Base-by-base conservation (phyloP, 176 grass and related monocot genomes). In the Secale cereale region DNA sequence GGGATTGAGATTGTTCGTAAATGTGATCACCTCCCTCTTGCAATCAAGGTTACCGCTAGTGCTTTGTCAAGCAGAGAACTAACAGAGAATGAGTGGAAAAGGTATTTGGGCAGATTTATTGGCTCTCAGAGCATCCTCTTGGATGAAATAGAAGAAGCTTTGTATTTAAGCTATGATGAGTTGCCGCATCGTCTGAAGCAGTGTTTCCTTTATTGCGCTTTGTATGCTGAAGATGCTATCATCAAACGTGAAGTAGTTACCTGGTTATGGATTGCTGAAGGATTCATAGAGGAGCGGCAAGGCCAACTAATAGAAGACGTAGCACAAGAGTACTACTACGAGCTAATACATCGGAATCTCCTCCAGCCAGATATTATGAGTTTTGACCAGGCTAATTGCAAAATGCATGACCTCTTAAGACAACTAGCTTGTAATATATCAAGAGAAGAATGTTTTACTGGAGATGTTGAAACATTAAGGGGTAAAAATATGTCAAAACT, bases 141-240 rank as follows among this genome's bases (percentile, higher is more conserved):
- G 0, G 36, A 82, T 36, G 78, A 82, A 16, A n/a, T 69, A 31
- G 68, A 59, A 39, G 61, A n/a, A 7, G 86, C 70, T 36, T 31
- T 88, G 13, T 88, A 82, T 62, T 36, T 88, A 25, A 88, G 78
- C 25, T 88, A 88, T 64, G 73, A 83, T 22, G 79, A 88, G 70
- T 40, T 88, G 6, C 73, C 80, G 17, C 60, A 46, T 0, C 70
- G 79, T 43, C 19, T 88, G 22, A 88, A 83, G 27, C 86, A 78
- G 43, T 78, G 86, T 33, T 78, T 83, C 66, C 65, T 83, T 16
- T 70, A 88, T 48, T 88, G 79, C 22, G 75, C 78, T 37, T 28
- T 88, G 7, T 88, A 31, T 66, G 19, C 19, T 40, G 86, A 88
- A 74, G 78, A 88, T 25, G 33, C 5, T 4, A 1, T 4, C 2